Evolutionary conservation across 805 yeast species (phyloP), one percentile per base, ranked within the genome.

Genomic region (Candida qinlingensis): DNA sequence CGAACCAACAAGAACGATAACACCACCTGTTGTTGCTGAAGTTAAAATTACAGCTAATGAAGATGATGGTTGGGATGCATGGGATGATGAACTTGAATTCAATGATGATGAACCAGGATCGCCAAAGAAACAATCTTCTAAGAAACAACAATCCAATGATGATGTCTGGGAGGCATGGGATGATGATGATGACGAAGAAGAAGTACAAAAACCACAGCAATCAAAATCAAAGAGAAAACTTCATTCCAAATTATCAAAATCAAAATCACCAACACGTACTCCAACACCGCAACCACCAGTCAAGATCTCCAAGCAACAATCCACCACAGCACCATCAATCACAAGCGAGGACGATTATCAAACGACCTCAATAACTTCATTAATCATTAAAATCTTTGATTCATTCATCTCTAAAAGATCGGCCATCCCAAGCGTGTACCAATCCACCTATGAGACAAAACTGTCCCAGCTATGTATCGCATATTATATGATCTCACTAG

Each of bases 131-230:
- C 19, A 19, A 19, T 19, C 19, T 19, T 19, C 19, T 19, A 19
- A 19, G 19, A 19, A 19, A 29, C 28, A 34, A 28, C 4, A 37
- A 43, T 19, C 19, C 5, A 42, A 44, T 5, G 54, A 51, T 33
- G 60, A 52, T 37, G 61, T 46, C 11, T 58, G 61, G 63, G 62
- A 51, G 39, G 56, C 53, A 5, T 58, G 62, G 62, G 59, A 47
- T 40, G 56, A 54, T 44, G 55, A 55, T 11, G 54, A 54, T 13
- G 52, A 51, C 4, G 52, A 44, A 12, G 44, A 45, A n/a, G 12
- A n/a, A 34, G 19, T 19, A 19, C 19, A 19, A 19, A 19, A 19
- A 19, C 19, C 19, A 19, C 19, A 19, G 30, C 41, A 27, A 37
- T 19, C 29, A 50, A 38, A 44, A 39, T 51, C 53, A 19, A 48